Evolutionary conservation across 1,139 yeast species (phyloP).

Genomic region (Geotrichum europaeum): DNA sequence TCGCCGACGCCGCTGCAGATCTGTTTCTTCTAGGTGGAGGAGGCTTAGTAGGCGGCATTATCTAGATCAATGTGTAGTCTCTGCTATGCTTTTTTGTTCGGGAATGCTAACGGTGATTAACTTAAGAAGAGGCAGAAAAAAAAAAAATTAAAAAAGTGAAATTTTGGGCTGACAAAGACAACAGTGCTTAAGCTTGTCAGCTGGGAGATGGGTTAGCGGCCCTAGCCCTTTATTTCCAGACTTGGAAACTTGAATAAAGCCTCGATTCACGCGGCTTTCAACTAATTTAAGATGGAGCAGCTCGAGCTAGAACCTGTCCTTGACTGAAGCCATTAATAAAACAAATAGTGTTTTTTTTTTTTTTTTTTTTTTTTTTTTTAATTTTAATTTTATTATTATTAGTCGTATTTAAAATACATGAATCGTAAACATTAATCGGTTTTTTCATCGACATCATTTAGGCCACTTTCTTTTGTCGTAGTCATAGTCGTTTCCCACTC

Average conservation of each 20-base stretch:
- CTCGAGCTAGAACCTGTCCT: too few relatives aligned
- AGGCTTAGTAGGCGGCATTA: constrained; percentile 16
- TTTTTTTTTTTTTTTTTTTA: not conserved
- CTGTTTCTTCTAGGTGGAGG: constrained; percentile 13
- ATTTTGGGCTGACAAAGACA: not conserved
- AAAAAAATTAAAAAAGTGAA: not conserved
- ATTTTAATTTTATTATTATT: too few relatives aligned
- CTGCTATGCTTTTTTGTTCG: not conserved
- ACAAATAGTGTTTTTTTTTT: not conserved
- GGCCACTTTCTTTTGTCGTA: not conserved
- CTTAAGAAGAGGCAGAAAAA: constrained; percentile 21
- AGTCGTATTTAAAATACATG: not conserved
- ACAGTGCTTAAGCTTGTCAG: not conserved
- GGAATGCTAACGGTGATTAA: not conserved
- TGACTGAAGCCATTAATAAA: too few relatives aligned
- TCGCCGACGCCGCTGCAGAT: not conserved
- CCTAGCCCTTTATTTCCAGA: not conserved
- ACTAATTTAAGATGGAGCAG: too few relatives aligned
- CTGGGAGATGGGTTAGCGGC: not conserved
- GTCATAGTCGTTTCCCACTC: constrained; percentile 18
- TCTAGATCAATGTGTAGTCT: not conserved
- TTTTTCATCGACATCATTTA: not conserved
- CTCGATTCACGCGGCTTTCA: not conserved
- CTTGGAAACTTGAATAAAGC: not conserved
- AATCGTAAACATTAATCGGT: not conserved